A percentile compares a stretch with the other conserved stretches of the same genome.
Evolutionary conservation across 495 filamentous ascomycete genomes (phyloP).

Genomic region (Lepidopterella palustris): DNA sequence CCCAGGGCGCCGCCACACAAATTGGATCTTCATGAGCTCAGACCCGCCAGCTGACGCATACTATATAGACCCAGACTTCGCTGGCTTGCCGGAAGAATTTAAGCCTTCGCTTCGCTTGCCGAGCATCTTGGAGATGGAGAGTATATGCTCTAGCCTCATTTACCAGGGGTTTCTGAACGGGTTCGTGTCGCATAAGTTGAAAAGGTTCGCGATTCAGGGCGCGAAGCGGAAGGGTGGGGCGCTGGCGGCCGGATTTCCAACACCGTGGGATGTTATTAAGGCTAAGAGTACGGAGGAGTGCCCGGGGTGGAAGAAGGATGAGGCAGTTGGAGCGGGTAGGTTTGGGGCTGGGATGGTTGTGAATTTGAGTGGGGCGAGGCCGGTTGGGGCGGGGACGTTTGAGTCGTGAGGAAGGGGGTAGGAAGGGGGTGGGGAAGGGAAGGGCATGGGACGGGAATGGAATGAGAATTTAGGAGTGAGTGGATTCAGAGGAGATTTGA

Average conservation of each 20-base stretch:
- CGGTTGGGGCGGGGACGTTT: constrained; percentile 38
- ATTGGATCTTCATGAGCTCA: constrained; percentile 27
- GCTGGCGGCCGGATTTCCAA: constrained; percentile 57
- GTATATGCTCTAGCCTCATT: constrained; percentile 66
- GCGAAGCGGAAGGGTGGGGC: constrained; percentile 54
- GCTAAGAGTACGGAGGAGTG: not conserved
- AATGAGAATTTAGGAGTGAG: no score
- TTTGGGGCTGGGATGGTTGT: constrained; percentile 44
- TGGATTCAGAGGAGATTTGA: no score
- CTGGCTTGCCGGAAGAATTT: constrained; percentile 33
- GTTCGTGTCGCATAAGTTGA: constrained; percentile 70
- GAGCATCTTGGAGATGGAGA: constrained; percentile 65
- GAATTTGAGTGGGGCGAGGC: constrained; percentile 47
- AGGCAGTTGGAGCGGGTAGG: not conserved
- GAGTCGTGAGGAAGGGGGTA: not conserved
- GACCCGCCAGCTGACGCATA: constrained; percentile 7
- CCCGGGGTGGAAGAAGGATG: constrained; percentile 29
- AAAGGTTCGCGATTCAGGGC: constrained; percentile 75
- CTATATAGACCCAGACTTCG: constrained; percentile 43
- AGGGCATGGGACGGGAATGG: constrained; percentile 20
- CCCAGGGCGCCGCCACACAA: constrained; percentile 28
- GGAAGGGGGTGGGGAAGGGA: not conserved
- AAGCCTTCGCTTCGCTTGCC: constrained; percentile 45
- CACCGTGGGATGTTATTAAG: constrained; percentile 52
- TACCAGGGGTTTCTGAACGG: constrained; percentile 80